phyloP scores from a whole-genome alignment of 140 eudicot genomes.

The Erigeron philadelphicus region DNA sequence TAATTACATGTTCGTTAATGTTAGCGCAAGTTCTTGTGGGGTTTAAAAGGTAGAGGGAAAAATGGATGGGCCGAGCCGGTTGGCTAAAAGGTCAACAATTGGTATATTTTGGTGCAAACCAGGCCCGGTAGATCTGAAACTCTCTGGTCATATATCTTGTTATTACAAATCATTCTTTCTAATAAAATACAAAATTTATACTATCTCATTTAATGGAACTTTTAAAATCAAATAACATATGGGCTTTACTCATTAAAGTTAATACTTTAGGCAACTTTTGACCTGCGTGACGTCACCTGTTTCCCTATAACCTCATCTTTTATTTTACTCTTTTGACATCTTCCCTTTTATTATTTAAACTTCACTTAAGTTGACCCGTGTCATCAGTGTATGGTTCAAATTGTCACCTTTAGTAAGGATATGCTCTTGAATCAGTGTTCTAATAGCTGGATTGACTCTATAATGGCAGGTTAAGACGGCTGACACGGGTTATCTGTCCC shows the following conservation, averaged over 20 bases:
- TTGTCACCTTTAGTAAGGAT: background rate
- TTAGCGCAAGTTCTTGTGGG: too few relatives aligned
- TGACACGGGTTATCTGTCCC: slow-evolving; percentile 97
- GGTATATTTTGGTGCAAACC: background rate
- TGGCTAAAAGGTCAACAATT: background rate
- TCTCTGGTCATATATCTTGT: too few relatives aligned
- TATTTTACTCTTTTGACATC: background rate
- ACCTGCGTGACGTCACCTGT: background rate
- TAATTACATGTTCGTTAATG: too few relatives aligned
- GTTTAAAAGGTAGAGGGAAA: background rate
- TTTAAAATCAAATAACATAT: too few relatives aligned
- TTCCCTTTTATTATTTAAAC: background rate
- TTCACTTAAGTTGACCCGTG: background rate
- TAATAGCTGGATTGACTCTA: slow-evolving; percentile 6
- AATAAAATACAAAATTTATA: too few relatives aligned
- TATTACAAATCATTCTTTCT: too few relatives aligned
- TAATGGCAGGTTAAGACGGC: slow-evolving; percentile 89
- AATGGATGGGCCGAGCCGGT: background rate
- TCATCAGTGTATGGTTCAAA: background rate
- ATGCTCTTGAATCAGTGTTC: slow-evolving; percentile 1
- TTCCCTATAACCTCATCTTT: background rate
- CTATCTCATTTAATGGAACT: too few relatives aligned
- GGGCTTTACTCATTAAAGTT: too few relatives aligned
- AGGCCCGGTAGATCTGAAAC: too few relatives aligned
- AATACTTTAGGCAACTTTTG: background rate